Base-by-base conservation (phyloP, 306 rosid genomes). In the Quercus agrifolia region DNA sequence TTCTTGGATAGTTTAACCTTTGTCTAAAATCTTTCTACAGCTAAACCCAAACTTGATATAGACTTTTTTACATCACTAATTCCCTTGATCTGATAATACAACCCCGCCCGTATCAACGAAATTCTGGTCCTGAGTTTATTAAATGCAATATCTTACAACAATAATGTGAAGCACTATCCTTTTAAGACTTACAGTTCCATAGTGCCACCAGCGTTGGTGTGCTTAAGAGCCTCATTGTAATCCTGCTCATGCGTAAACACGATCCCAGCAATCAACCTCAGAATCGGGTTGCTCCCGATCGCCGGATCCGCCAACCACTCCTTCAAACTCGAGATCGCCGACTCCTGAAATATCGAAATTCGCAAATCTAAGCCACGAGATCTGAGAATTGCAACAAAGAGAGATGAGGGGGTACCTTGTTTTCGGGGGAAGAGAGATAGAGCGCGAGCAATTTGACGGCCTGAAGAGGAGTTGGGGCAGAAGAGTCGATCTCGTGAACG, bases 201-300 rank as follows among this genome's bases (percentile, higher is more conserved):
- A n/a, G 94, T 89, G 70, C 99, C 99, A 51, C 98, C 99, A 19
- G 96, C 88, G 78, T 93, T 88, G 5, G 99, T 95, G 89, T 93
- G 83, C 70, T 93, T 95, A 64, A 95, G 92, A 28, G 99, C 98
- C 83, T 95, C 99, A 70, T 85, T 93, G 76, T 86, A 95, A 77
- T 95, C 98, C 73, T 95, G 92, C 21, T 95, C 97, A 57, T 95
- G 97, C 88, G 89, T 75, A 82, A 93, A 95, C 2, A 95, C 63
- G 62, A 85, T 91, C 33, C 99, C 99, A 20, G 99, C 96, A 78
- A 95, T 86, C 72, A 95, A 80, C 81, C 93, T 91, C 58, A 95
- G 81, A 1, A 83, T 89, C 15, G 96, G 54, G 82, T 90, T 95
- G 83, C 81, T 93, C 12, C 92, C 97, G 68, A 91, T 85, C 3